A percentile compares a stretch with the other conserved stretches of the same genome.
phyloP scores from a whole-genome alignment of 371 early-diverging fungal genomes.

The Capillidium heterosporum region DNA sequence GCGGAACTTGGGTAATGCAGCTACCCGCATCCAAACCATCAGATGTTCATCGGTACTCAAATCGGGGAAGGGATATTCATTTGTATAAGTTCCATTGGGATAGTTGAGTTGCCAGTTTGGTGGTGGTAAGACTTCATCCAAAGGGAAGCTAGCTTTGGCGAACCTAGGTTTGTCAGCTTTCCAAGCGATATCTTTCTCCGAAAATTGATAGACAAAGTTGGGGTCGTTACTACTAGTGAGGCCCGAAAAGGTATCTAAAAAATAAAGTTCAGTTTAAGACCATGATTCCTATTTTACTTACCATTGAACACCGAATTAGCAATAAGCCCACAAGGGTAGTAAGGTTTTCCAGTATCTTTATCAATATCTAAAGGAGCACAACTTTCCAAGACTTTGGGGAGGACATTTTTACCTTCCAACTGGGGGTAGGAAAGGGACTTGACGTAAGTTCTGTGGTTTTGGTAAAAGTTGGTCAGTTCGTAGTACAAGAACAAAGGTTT shows the following conservation, averaged over 20 bases:
- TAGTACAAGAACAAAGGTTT: constrained; percentile 84
- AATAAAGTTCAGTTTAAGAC: constrained; percentile 65
- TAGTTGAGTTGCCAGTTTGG: constrained; percentile 53
- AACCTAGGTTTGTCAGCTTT: constrained; percentile 61
- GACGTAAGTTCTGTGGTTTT: constrained; percentile 92
- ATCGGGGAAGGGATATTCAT: constrained; percentile 38
- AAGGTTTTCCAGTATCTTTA: constrained; percentile 9
- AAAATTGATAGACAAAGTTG: constrained; percentile 15
- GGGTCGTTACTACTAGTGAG: background rate
- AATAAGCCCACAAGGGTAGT: constrained; percentile 95
- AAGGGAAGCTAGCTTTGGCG: constrained; percentile 28
- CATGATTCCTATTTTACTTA: background rate
- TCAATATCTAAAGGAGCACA: constrained; percentile 14
- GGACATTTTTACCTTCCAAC: constrained; percentile 38
- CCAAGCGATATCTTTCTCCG: constrained; percentile 69
- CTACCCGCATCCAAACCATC: constrained; percentile 96
- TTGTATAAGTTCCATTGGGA: constrained; percentile 34
- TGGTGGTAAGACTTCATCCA: constrained; percentile 39
- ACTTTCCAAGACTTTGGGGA: constrained; percentile 6
- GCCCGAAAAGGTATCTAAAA: constrained; percentile 18
- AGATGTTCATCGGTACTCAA: constrained; percentile 50
- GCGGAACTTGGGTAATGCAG: constrained; percentile 89
- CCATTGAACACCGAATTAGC: constrained; percentile 49
- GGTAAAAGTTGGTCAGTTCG: constrained; percentile 91
- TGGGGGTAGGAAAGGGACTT: constrained; percentile 74